Percentiles rank a stretch among this genome's conserved stretches.
phyloP scores from a whole-genome alignment of 2,329 filamentous ascomycete species.

The Helicocarpus griseus region DNA sequence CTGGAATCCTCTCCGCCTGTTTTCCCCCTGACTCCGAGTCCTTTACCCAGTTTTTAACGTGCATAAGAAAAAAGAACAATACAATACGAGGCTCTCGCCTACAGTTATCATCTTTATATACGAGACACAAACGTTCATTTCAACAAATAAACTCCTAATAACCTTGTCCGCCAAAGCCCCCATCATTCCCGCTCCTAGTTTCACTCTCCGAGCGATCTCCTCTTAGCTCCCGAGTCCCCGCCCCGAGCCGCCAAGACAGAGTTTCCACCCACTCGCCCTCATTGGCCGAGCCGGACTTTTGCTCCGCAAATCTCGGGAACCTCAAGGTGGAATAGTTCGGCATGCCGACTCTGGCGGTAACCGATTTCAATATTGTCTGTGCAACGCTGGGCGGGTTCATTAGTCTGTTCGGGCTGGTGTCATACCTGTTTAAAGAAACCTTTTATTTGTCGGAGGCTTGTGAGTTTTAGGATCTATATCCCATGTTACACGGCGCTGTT shows the following conservation, averaged over 20 bases:
- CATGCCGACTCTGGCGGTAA: conserved; percentile 55
- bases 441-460: conserved; percentile 86
- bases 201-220: too few species aligned
- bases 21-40: not conserved
- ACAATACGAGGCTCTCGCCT: not conserved
- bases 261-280: not conserved
- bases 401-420: conserved; percentile 81
- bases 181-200: not conserved
- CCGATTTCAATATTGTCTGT: conserved; percentile 77
- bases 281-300: not conserved
- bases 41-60: too few species aligned
- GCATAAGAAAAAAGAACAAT: too few species aligned
- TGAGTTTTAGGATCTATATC: conserved; percentile 38
- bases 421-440: conserved; percentile 78
- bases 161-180: not conserved
- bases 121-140: too few species aligned
- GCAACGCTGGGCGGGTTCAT: conserved; percentile 78
- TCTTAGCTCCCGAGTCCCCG: not conserved
- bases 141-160: too few species aligned
- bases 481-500: too few species aligned
- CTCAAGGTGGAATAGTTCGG: conserved; percentile 7
- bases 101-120: too few species aligned
- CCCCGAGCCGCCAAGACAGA: not conserved
- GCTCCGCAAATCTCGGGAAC: not conserved
- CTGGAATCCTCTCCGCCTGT: conserved; percentile 9